Percentiles rank a stretch among this genome's conserved stretches.
Evolutionary conservation across 2,329 filamentous ascomycete genomes (phyloP).

Genomic region (Clarireedia monteithiana): DNA sequence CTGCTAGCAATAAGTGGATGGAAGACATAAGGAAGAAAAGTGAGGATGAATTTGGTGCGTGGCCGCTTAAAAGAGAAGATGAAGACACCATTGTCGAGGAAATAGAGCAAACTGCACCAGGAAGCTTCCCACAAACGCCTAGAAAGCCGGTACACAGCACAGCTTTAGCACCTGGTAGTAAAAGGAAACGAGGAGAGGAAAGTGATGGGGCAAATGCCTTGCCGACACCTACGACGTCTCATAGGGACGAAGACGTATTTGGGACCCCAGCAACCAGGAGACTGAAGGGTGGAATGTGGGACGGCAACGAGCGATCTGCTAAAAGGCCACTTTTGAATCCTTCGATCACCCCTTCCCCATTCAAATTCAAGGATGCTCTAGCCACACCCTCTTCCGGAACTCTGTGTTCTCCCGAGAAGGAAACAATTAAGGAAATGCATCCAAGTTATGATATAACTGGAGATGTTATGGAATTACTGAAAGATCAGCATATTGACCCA

Average conservation of each 20-base stretch:
- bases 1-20: constrained; percentile 15
- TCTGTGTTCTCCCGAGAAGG: constrained; percentile 9
- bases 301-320: constrained; percentile 18
- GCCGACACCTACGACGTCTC: constrained; percentile 22
- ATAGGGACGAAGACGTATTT: constrained; percentile 19
- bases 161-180: constrained; percentile 22
- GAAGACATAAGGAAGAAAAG: constrained; percentile 12
- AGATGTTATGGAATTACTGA: constrained; percentile 44
- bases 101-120: constrained; percentile 5
- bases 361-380: constrained; percentile 16
- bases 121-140: constrained; percentile 21
- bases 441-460: constrained; percentile 33
- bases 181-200: constrained; percentile 21
- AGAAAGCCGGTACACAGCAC: constrained; percentile 18
- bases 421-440: background rate
- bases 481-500: constrained; percentile 34
- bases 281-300: constrained; percentile 17
- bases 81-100: constrained; percentile 16
- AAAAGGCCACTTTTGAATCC: constrained; percentile 15
- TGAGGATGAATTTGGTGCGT: constrained; percentile 25
- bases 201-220: constrained; percentile 8
- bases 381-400: constrained; percentile 14
- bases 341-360: constrained; percentile 22
- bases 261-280: constrained; percentile 11
- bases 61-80: constrained; percentile 18